Evolutionary conservation across 805 yeast genomes (phyloP).

Genomic region (Wickerhamomyces sydowiorum): DNA sequence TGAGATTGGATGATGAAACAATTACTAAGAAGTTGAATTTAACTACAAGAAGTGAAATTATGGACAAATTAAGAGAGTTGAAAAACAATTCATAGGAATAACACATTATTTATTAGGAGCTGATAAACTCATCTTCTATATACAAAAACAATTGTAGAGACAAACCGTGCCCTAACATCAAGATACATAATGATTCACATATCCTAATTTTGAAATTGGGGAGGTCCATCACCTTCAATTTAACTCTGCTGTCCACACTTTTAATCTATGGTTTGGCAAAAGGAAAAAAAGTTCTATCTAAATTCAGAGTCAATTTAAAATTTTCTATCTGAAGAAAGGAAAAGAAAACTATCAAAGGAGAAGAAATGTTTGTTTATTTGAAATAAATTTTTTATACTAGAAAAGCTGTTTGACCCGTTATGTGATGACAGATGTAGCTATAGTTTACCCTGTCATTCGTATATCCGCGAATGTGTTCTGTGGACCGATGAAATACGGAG

Average conservation of each 20-base stretch:
- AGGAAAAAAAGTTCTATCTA: constrained; percentile 34
- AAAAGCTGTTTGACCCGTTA: no score
- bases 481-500: neutral
- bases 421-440: no score
- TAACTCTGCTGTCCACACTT: constrained; percentile 51
- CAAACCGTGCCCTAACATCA: neutral
- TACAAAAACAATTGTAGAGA: neutral
- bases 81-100: constrained; percentile 44
- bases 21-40: constrained; percentile 57
- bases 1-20: constrained; percentile 64
- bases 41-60: constrained; percentile 45
- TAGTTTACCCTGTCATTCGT: neutral
- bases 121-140: neutral
- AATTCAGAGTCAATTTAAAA: constrained; percentile 28
- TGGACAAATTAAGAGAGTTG: constrained; percentile 69
- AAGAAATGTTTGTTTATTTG: no score
- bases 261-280: constrained; percentile 21
- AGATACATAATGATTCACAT: neutral
- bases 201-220: neutral
- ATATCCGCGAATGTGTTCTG: neutral
- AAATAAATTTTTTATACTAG: neutral
- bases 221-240: constrained; percentile 17
- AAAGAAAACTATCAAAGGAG: constrained; percentile 2
- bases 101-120: neutral
- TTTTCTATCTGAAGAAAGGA: constrained; percentile 24